Percentiles rank a stretch among this genome's conserved stretches.
phyloP scores from a whole-genome alignment of 1,284 basidiomycete genomes.

The Cutaneotrichosporon sp. region DNA sequence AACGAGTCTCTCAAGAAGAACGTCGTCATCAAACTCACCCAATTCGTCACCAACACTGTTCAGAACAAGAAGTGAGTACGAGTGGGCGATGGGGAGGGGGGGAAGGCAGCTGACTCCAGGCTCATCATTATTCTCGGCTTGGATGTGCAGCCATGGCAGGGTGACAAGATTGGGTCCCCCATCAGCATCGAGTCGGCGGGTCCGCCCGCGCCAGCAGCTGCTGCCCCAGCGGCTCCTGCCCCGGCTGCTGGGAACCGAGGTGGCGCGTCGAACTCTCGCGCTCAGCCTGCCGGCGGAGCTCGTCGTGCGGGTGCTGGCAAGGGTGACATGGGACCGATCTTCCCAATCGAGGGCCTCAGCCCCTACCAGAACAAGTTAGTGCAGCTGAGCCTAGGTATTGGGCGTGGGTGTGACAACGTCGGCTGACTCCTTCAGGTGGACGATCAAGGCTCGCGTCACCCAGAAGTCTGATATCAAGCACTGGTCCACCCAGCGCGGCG shows the following conservation, averaged over 20 bases:
- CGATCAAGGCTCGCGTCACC: conserved; percentile 91
- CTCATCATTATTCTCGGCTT: conserved; percentile 82
- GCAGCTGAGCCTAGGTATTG: neutral
- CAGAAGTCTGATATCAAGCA: conserved; percentile 85
- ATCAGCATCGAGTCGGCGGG: conserved; percentile 51
- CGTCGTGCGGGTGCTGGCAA: conserved; percentile 27
- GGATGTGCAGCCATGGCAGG: conserved; percentile 58
- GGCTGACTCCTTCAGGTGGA: conserved; percentile 61
- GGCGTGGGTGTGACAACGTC: neutral
- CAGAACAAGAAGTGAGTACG: conserved; percentile 71
- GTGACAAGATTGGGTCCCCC: conserved; percentile 76
- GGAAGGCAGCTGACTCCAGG: conserved; percentile 52
- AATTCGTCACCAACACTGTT: conserved; percentile 79
- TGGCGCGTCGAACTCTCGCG: conserved; percentile 35
- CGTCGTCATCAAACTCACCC: conserved; percentile 70
- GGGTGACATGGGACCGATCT: conserved; percentile 58
- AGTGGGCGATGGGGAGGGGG: neutral
- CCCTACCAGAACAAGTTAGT: conserved; percentile 89
- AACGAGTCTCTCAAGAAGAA: conserved; percentile 69
- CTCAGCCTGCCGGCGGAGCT: conserved; percentile 22
- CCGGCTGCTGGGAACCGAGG: conserved; percentile 23
- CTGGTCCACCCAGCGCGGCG: conserved; percentile 87
- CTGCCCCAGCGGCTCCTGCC: conserved; percentile 31
- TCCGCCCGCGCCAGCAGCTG: conserved; percentile 34
- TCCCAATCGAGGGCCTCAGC: conserved; percentile 90